phyloP scores from a whole-genome alignment of 1,139 yeast species.

The Blastobotrys malaysiensis region DNA sequence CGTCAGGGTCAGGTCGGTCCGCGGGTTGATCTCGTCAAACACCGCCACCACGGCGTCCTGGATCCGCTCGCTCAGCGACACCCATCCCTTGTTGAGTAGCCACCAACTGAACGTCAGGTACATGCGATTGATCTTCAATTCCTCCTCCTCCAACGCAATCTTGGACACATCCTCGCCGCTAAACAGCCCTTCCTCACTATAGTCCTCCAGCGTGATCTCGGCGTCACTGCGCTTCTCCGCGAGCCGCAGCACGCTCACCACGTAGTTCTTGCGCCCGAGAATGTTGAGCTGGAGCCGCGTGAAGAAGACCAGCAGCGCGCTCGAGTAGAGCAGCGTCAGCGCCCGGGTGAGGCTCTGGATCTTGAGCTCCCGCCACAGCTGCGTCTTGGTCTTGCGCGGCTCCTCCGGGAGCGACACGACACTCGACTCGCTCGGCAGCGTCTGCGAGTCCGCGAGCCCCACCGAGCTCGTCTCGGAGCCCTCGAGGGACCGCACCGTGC shows the following conservation, averaged over 20 bases:
- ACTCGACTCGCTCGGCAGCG: conserved; percentile 12
- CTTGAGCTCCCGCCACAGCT: conserved; percentile 82
- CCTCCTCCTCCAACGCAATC: conserved; percentile 27
- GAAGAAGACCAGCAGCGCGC: conserved; percentile 64
- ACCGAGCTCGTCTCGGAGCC: conserved; percentile 10
- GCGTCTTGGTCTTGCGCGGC: conserved; percentile 46
- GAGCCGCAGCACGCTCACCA: conserved; percentile 68
- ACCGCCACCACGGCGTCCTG: conserved; percentile 54
- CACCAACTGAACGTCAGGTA: conserved; percentile 91
- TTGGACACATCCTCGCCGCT: conserved; percentile 25
- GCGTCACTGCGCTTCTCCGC: conserved; percentile 40
- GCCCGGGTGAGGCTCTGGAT: conserved; percentile 69
- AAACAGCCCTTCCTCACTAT: conserved; percentile 13
- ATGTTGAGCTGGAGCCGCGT: conserved; percentile 84
- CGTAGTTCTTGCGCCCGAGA: conserved; percentile 77
- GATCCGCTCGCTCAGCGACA: conserved; percentile 48
- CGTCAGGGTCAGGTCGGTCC: conserved; percentile 59
- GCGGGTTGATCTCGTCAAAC: conserved; percentile 62
- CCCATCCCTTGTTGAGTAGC: conserved; percentile 86
- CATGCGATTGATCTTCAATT: conserved; percentile 58
- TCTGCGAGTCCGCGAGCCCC: conserved; percentile 15
- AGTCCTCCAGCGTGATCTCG: conserved; percentile 27
- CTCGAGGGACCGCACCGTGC: conserved; percentile 29
- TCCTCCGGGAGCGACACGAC: conserved; percentile 6
- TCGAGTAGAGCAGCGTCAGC: conserved; percentile 63